Base-by-base conservation (phyloP, 805 yeast species). In the Kuraishia capsulata region DNA sequence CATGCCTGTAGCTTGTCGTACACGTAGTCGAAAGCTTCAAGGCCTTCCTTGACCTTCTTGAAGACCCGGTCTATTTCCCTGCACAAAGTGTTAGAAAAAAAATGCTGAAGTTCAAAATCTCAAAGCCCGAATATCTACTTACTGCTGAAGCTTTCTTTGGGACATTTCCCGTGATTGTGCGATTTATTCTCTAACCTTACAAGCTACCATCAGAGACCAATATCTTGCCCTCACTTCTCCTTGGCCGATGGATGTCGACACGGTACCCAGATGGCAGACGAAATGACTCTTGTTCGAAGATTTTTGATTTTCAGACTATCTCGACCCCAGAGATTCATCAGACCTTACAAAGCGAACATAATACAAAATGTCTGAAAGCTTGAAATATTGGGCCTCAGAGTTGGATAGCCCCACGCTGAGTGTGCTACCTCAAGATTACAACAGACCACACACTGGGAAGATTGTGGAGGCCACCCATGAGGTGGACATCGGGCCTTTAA, bases 1-100 rank as follows among this genome's bases (percentile, higher is more conserved):
- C 94, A 77, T 37, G 72, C 71, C 59, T 78, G 81, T 30, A 90
- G 76, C 61, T 90, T 90, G 31, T 86, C 95, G 53, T 90, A 83
- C 25, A 86, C 77, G 39, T 73, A 79, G 53, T 90, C 96, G 53
- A 90, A 90, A 43, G 78, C 82, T 39, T 74, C 78, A 32, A 90
- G 72, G 8, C 98, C 98, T 65, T 90, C 98, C 41, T 79, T 76
- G 39, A 92, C 95, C 61, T 92, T 87, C 60, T 87, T 87, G 63
- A 83, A 74, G 52, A 89, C 87, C 54, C 89, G 85, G 62, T 90
- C 98, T 56, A 92, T 86, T 67, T 90, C 97, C 61, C 62, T 62
- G 37, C 38, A 21, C 25, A 35, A 2, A 37, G 37, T 32, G 42
- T 37, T 29, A 43, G 42, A 28, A 20, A 16, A 8, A 5, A 20